A percentile compares a stretch with the other conserved stretches of the same genome.
Evolutionary conservation across 805 yeast species (phyloP).

Genomic region (Myxozyma neotropica): DNA sequence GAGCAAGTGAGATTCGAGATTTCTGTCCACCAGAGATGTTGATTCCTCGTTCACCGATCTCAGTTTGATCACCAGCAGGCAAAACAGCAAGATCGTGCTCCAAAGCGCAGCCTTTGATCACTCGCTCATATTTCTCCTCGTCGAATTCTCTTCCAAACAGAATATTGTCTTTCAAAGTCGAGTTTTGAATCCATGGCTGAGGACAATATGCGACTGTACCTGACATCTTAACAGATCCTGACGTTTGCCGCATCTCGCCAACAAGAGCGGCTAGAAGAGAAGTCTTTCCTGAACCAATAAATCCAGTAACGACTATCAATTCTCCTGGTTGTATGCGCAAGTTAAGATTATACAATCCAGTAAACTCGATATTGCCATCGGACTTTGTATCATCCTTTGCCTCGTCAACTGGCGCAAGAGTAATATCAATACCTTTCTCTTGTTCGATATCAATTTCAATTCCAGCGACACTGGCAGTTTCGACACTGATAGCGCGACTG

Average conservation of each 20-base stretch:
- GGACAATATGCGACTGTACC: conserved; percentile 62
- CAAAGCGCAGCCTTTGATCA: conserved; percentile 67
- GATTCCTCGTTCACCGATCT: conserved; percentile 88
- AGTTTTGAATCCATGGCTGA: conserved; percentile 82
- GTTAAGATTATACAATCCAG: conserved; percentile 50
- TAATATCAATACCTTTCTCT: conserved; percentile 37
- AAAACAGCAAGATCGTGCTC: conserved; percentile 64
- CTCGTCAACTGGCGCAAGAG: conserved; percentile 29
- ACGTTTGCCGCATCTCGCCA: conserved; percentile 64
- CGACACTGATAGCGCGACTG: conserved; percentile 35
- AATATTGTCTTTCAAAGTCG: conserved; percentile 74
- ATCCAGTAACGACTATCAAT: conserved; percentile 76
- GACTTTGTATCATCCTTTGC: background rate
- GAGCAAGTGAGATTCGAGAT: conserved; percentile 79
- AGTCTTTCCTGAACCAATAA: conserved; percentile 81
- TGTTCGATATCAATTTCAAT: background rate
- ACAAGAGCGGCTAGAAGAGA: conserved; percentile 70
- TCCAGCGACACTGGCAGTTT: conserved; percentile 25
- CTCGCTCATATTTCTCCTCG: conserved; percentile 52
- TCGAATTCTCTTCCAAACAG: conserved; percentile 64
- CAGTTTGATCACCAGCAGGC: conserved; percentile 76
- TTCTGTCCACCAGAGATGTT: conserved; percentile 90
- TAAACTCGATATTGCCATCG: conserved; percentile 2
- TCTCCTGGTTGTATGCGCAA: conserved; percentile 63
- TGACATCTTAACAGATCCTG: conserved; percentile 55